Percentiles rank a stretch among this genome's conserved stretches.
These are phyloP conservation scores for Nannizziopsis barbatae DNA, from an alignment of 2,329 filamentous ascomycete species.

Conservation along the genomic window DNA sequence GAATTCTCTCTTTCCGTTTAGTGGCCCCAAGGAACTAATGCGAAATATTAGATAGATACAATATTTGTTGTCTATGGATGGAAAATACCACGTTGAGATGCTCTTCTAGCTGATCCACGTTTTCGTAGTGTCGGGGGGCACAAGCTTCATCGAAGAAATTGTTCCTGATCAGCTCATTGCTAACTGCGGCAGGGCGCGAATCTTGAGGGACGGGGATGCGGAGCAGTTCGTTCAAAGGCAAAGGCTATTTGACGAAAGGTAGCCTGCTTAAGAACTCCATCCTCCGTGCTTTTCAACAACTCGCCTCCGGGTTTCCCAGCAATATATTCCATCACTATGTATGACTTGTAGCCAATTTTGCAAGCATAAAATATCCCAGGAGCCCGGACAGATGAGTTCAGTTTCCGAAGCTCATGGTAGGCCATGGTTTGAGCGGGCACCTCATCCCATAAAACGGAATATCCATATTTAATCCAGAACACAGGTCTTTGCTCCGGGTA, in stretches of 20 bases:
- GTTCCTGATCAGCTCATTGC: constrained; percentile 2
- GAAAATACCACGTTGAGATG: constrained; percentile 16
- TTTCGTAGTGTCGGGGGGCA: constrained; percentile 16
- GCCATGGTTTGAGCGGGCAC: constrained; percentile 4
- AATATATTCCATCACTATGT: constrained; percentile 12
- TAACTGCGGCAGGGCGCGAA: constrained; percentile 8
- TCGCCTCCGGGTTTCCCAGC: constrained; percentile 3
- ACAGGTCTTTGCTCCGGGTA: neutral
- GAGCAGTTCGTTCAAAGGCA: constrained; percentile 14
- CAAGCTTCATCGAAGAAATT: constrained; percentile 8
- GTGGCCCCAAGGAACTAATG: constrained; percentile 10
- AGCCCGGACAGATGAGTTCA: constrained; percentile 3
- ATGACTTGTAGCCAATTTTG: neutral
- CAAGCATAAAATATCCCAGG: constrained; percentile 9
- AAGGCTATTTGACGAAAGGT: constrained; percentile 14
- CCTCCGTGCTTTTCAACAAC: constrained; percentile 11
- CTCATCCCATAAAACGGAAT: neutral
- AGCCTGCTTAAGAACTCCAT: constrained; percentile 9
- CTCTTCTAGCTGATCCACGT: constrained; percentile 14
- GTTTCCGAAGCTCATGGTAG: constrained; percentile 5
- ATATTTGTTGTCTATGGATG: neutral
- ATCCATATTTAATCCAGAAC: constrained; percentile 8
- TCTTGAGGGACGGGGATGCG: constrained; percentile 15
- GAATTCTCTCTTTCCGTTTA: constrained; percentile 6
- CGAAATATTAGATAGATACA: neutral